A percentile compares a stretch with the other conserved stretches of the same genome.
Conservation (phyloP, 352 stramenopile species). For the Globisporangium rhizosaccharum region DNA sequence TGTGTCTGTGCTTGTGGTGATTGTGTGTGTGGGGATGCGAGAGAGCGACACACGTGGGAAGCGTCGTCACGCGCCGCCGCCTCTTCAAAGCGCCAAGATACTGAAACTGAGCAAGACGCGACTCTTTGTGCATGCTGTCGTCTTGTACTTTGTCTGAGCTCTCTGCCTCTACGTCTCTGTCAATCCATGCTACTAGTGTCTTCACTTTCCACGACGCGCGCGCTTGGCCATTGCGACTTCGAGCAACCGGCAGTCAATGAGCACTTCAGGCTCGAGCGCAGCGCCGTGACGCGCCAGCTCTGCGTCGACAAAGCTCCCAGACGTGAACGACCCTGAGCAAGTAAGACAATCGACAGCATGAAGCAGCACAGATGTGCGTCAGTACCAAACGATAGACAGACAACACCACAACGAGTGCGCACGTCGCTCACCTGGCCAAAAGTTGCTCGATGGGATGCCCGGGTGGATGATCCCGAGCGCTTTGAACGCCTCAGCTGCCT, state of each 20-base stretch:
- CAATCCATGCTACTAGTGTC: slow-evolving; percentile 2
- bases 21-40: no score
- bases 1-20: background rate
- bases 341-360: no score
- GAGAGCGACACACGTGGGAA: no score
- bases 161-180: no score
- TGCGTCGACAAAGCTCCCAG: slow-evolving; percentile 40
- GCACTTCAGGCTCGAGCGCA: slow-evolving; percentile 30
- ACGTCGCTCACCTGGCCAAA: slow-evolving; percentile 37
- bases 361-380: background rate
- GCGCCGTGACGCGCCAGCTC: slow-evolving; percentile 45
- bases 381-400: background rate
- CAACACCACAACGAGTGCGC: background rate
- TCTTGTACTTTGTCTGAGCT: background rate
- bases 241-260: slow-evolving; percentile 52
- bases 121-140: no score
- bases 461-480: slow-evolving; percentile 37
- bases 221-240: slow-evolving; percentile 42
- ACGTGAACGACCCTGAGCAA: slow-evolving; percentile 37
- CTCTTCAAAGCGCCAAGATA: no score
- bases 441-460: slow-evolving; percentile 33
- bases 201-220: slow-evolving; percentile 1
- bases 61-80: no score
- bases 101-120: no score
- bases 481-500: slow-evolving; percentile 58